These are phyloP conservation scores for Globisporangium polare DNA, from an alignment of 352 stramenopile genomes.

Conservation along the genomic window DNA sequence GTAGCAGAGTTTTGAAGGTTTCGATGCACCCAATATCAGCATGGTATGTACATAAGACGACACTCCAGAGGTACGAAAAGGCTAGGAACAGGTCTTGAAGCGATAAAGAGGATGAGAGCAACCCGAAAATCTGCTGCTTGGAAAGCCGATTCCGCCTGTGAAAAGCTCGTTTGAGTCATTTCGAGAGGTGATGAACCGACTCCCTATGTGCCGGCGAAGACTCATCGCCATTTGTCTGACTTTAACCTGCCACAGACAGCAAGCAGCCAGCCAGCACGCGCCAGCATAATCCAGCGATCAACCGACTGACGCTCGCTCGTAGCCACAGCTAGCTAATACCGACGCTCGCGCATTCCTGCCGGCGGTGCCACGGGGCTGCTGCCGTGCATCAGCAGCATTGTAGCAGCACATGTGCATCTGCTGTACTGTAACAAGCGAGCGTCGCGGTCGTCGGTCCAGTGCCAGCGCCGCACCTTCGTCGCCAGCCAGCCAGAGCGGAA, in stretches of 20 bases:
- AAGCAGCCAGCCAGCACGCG: too few relatives aligned
- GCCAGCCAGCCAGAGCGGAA: not conserved
- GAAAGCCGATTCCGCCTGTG: not conserved
- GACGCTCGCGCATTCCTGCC: not conserved
- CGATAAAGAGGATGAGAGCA: not conserved
- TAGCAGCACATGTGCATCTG: not conserved
- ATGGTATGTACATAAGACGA: too few relatives aligned
- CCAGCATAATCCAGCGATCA: not conserved
- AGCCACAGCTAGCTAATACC: not conserved
- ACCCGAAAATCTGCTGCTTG: not conserved
- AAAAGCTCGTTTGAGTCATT: not conserved
- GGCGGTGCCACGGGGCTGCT: not conserved
- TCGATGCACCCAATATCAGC: too few relatives aligned
- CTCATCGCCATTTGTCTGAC: not conserved
- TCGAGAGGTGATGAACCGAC: not conserved
- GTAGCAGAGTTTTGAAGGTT: not conserved
- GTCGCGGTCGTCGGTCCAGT: not conserved
- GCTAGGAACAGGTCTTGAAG: not conserved
- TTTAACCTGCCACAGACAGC: slow-evolving; percentile 2
- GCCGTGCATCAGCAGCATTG: not conserved
- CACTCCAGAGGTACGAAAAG: not conserved
- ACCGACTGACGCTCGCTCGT: not conserved
- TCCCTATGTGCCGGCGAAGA: not conserved
- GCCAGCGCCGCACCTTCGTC: not conserved
- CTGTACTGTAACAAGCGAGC: not conserved